These are phyloP conservation scores for Hansfordia pulvinata DNA, from an alignment of 2,329 filamentous ascomycete species.

Conservation along the genomic window DNA sequence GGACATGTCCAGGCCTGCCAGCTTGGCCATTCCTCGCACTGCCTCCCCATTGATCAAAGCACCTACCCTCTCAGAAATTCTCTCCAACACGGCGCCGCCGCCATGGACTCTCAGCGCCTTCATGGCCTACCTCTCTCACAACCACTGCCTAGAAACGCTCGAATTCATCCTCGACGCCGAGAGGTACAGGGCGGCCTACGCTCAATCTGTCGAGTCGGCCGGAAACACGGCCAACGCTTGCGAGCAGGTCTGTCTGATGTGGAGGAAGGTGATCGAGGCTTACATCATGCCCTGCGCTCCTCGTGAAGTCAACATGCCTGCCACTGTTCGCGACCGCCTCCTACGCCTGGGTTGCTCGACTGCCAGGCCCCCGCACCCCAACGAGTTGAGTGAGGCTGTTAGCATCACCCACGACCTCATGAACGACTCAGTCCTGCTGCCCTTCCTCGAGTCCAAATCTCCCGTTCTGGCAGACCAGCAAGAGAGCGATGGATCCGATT, in stretches of 20 bases:
- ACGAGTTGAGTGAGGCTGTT: slow-evolving; percentile 68
- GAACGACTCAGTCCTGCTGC: slow-evolving; percentile 90
- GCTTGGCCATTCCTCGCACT: slow-evolving; percentile 26
- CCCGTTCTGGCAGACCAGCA: slow-evolving; percentile 17
- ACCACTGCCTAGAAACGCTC: slow-evolving; percentile 90
- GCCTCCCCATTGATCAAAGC: slow-evolving; percentile 25
- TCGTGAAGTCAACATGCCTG: slow-evolving; percentile 82
- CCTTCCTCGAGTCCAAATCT: slow-evolving; percentile 63
- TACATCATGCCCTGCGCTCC: slow-evolving; percentile 81
- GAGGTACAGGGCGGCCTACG: slow-evolving; percentile 55
- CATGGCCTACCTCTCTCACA: slow-evolving; percentile 92
- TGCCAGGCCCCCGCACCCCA: slow-evolving; percentile 56
- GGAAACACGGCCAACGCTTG: too few relatives aligned
- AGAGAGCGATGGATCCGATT: slow-evolving; percentile 22
- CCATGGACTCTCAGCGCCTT: slow-evolving; percentile 89
- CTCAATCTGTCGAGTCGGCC: neutral
- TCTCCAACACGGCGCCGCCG: slow-evolving; percentile 71
- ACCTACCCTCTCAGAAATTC: slow-evolving; percentile 74
- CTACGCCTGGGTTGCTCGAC: slow-evolving; percentile 45
- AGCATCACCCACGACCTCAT: slow-evolving; percentile 88
- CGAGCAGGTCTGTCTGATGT: slow-evolving; percentile 67
- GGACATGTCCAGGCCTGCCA: slow-evolving; percentile 16
- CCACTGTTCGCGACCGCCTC: slow-evolving; percentile 70
- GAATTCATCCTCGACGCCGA: slow-evolving; percentile 95
- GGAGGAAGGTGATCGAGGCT: slow-evolving; percentile 77